Evolutionary conservation across 768 basidiomycete species (phyloP).

Genomic region (Leccinellum luteum): DNA sequence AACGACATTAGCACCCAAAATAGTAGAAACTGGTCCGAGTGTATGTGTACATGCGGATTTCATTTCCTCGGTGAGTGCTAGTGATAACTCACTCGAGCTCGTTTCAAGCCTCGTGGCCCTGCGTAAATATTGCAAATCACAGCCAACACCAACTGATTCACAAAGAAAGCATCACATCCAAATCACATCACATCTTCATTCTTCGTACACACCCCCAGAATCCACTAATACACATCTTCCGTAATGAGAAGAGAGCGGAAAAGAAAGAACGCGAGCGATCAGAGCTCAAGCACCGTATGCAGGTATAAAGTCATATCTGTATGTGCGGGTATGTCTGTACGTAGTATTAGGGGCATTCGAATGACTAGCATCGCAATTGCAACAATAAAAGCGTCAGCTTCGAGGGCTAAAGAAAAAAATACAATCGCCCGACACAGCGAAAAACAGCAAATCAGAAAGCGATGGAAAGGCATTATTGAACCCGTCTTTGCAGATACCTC

Average conservation of each 20-base stretch:
- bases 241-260: not conserved
- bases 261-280: not conserved
- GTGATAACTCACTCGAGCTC: too few species aligned
- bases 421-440: not conserved
- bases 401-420: not conserved
- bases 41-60: too few species aligned
- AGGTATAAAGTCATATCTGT: not conserved
- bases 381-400: not conserved
- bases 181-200: too few species aligned
- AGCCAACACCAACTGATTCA: too few species aligned
- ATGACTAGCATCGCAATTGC: not conserved
- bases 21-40: too few species aligned
- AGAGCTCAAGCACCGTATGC: not conserved
- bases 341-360: not conserved
- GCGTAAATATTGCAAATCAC: too few species aligned
- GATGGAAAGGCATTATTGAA: conserved; percentile 6
- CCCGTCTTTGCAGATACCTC: conserved; percentile 17
- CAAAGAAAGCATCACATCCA: not conserved
- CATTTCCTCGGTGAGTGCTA: too few species aligned
- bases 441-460: not conserved
- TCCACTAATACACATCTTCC: conserved; percentile 1
- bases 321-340: not conserved
- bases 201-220: conserved; percentile 4
- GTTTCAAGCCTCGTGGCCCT: too few species aligned
- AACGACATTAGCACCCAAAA: too few species aligned